A percentile compares a stretch with the other conserved stretches of the same genome.
Conservation (phyloP, 2,329 filamentous ascomycete species). For the Fusarium scirpi region DNA sequence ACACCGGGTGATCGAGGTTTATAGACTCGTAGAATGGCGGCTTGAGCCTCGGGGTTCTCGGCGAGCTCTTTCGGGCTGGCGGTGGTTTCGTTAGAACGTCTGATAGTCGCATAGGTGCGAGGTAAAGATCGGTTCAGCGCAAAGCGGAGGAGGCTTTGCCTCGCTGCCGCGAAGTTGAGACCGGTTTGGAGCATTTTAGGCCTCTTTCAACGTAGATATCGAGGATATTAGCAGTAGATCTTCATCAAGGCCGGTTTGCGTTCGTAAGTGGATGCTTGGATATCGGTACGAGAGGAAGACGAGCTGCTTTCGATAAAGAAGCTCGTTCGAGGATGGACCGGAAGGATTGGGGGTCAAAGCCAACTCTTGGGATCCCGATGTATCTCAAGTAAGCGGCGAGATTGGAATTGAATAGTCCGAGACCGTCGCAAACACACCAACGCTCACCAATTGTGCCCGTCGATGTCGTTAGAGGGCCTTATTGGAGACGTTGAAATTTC, state of each 20-base stretch:
- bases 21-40: conserved; percentile 79
- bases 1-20: conserved; percentile 93
- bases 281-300: conserved; percentile 29
- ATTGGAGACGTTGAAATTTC: conserved; percentile 45
- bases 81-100: conserved; percentile 35
- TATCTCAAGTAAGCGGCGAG: conserved; percentile 17
- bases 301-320: conserved; percentile 25
- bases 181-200: conserved; percentile 50
- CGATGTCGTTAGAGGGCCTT: conserved; percentile 29
- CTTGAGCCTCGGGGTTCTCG: conserved; percentile 49
- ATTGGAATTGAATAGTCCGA: conserved; percentile 18
- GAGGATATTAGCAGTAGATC: conserved; percentile 7
- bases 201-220: neutral
- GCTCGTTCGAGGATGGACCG: conserved; percentile 15
- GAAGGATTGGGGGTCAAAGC: conserved; percentile 19
- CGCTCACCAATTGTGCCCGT: conserved; percentile 34
- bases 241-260: conserved; percentile 32
- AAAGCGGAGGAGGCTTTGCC: conserved; percentile 48
- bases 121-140: conserved; percentile 44
- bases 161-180: conserved; percentile 47
- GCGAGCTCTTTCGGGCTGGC: conserved; percentile 41
- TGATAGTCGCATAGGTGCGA: conserved; percentile 51
- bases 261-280: conserved; percentile 22
- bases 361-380: conserved; percentile 13
- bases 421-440: conserved; percentile 32